phyloP scores from a whole-genome alignment of 129 eudicot genomes.

The Flaveria linearis region DNA sequence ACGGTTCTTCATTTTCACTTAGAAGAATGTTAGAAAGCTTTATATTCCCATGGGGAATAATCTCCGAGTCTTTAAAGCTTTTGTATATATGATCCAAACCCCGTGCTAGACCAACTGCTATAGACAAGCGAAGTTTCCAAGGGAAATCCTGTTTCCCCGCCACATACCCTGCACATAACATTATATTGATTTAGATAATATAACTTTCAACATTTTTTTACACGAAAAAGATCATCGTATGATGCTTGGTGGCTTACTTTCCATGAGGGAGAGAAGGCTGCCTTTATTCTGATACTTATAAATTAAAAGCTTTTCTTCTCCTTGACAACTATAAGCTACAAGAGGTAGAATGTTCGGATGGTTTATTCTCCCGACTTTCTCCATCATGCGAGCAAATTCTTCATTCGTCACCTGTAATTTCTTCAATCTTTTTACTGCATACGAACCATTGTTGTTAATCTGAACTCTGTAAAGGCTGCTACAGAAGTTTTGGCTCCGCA shows the following conservation, averaged over 20 bases:
- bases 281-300: conserved; percentile 62
- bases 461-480: conserved; percentile 73
- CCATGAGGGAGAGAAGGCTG: conserved; percentile 55
- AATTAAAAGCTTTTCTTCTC: conserved; percentile 60
- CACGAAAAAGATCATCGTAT: neutral
- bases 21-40: conserved; percentile 66
- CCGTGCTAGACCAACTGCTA: conserved; percentile 63
- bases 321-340: conserved; percentile 51
- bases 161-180: conserved; percentile 42
- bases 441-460: conserved; percentile 42
- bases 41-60: conserved; percentile 67
- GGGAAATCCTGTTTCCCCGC: conserved; percentile 55
- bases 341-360: conserved; percentile 67
- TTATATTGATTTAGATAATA: neutral
- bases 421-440: conserved; percentile 66
- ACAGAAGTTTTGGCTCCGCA: conserved; percentile 52
- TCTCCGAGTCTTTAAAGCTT: conserved; percentile 22
- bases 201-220: neutral
- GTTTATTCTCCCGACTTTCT: conserved; percentile 49
- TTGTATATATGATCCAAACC: conserved; percentile 54
- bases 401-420: conserved; percentile 45
- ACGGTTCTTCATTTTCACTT: conserved; percentile 43
- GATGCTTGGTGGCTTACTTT: conserved; percentile 41
- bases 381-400: conserved; percentile 48
- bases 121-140: conserved; percentile 56